Evolutionary conservation across 345 rosid genomes (phyloP).

Genomic region (Brassica carinata): DNA sequence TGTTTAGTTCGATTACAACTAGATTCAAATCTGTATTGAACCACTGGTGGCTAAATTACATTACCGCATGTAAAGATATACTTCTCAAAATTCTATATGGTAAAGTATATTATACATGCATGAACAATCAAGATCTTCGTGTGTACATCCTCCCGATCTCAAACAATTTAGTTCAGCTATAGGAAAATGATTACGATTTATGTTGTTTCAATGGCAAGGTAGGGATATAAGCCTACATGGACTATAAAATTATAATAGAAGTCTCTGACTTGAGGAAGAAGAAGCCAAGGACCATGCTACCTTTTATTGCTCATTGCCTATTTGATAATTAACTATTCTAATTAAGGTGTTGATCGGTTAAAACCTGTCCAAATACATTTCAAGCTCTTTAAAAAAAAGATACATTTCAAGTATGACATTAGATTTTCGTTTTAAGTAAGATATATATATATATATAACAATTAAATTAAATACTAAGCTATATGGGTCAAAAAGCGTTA

Average conservation of each 20-base stretch:
- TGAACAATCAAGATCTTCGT: background rate
- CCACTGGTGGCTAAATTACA: background rate
- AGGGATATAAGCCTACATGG: background rate
- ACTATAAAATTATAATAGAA: background rate
- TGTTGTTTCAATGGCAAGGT: background rate
- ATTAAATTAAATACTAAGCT: background rate
- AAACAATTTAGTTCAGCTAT: slow-evolving; percentile 3
- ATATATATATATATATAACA: background rate
- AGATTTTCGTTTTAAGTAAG: too few relatives aligned
- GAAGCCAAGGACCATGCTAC: slow-evolving; percentile 41
- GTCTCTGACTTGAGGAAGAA: slow-evolving; percentile 15
- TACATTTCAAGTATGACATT: background rate
- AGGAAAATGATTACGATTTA: slow-evolving; percentile 6
- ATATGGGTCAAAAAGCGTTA: background rate
- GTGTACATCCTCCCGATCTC: background rate
- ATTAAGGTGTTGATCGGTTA: background rate
- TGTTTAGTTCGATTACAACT: background rate
- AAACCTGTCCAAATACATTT: slow-evolving; percentile 6
- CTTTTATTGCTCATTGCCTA: slow-evolving; percentile 7
- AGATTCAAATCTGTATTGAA: background rate
- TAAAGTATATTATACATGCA: background rate
- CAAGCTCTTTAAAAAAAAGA: background rate
- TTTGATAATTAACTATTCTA: slow-evolving; percentile 11
- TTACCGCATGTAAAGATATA: background rate
- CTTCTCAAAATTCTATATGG: background rate